Evolutionary conservation across 768 basidiomycete species (phyloP).

Genomic region (Calocybe indica): DNA sequence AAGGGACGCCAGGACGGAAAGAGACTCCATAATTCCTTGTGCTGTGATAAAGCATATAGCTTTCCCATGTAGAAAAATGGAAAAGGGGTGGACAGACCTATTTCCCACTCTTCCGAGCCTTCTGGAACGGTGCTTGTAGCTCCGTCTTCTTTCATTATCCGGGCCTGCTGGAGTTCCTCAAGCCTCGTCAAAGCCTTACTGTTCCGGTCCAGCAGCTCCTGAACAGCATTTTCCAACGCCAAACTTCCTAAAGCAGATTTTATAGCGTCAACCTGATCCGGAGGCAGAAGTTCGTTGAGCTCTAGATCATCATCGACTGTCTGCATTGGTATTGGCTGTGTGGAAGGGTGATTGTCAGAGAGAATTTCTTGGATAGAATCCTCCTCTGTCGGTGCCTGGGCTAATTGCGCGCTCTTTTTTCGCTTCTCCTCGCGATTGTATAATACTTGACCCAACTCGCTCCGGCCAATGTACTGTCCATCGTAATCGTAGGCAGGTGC

Average conservation of each 20-base stretch:
- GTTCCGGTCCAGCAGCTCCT: conserved; percentile 64
- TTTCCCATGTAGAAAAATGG: conserved; percentile 1
- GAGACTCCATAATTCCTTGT: conserved; percentile 64
- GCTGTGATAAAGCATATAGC: conserved; percentile 35
- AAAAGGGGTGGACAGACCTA: conserved; percentile 37
- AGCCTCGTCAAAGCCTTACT: conserved; percentile 56
- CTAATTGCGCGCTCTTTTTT: conserved; percentile 19
- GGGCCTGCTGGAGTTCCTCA: conserved; percentile 56
- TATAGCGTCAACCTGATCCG: conserved; percentile 49
- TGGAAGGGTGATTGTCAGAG: conserved; percentile 13
- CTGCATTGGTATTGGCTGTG: conserved; percentile 3
- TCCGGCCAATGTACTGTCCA: conserved; percentile 62
- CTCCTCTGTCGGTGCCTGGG: conserved; percentile 20
- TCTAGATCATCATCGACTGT: conserved; percentile 30
- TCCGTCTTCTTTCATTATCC: conserved; percentile 42
- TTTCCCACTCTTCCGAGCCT: conserved; percentile 80
- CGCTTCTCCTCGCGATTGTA: conserved; percentile 42
- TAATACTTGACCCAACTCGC: conserved; percentile 53
- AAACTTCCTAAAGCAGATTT: conserved; percentile 55
- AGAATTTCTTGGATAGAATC: conserved; percentile 20
- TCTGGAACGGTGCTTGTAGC: conserved; percentile 44
- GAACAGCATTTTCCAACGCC: conserved; percentile 63
- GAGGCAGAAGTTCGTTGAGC: conserved; percentile 49
- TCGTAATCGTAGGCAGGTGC: conserved; percentile 78
- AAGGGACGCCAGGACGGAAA: conserved; percentile 61